Percentiles rank a stretch among this genome's conserved stretches.
Evolutionary conservation across 345 rosid genomes (phyloP).

Genomic region (Sisymbrium irio): DNA sequence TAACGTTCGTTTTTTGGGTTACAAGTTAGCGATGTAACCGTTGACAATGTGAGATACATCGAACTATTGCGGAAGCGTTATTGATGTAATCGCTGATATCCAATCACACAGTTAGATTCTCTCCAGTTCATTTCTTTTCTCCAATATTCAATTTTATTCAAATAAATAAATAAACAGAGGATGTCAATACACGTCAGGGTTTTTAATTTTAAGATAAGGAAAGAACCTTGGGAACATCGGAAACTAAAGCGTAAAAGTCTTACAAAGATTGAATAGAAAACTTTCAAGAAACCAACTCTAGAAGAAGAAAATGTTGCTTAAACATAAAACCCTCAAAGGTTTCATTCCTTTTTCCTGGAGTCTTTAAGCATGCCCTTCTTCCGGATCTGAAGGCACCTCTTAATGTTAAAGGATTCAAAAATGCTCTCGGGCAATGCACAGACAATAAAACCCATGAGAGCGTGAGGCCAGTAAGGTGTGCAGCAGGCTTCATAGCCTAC

Average conservation of each 20-base stretch:
- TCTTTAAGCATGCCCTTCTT: constrained; percentile 73
- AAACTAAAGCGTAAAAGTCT: constrained; percentile 15
- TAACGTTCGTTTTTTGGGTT: neutral
- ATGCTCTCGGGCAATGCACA: constrained; percentile 47
- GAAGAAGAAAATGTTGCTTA: neutral
- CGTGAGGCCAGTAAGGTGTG: constrained; percentile 84
- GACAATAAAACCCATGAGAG: constrained; percentile 57
- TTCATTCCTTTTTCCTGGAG: constrained; percentile 55
- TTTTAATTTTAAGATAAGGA: neutral
- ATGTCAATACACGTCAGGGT: neutral
- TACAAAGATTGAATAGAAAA: neutral
- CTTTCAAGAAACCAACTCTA: constrained; percentile 5
- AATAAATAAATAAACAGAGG: neutral
- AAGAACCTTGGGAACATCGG: neutral
- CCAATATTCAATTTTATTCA: neutral
- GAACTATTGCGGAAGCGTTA: neutral
- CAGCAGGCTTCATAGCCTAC: constrained; percentile 70
- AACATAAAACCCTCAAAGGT: neutral
- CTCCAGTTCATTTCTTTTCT: neutral
- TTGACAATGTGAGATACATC: neutral
- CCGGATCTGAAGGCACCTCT: constrained; percentile 51
- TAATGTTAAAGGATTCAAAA: constrained; percentile 51
- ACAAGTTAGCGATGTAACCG: neutral
- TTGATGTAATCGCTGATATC: no score
- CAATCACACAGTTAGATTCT: neutral